A percentile compares a stretch with the other conserved stretches of the same genome.
Conservation (phyloP, 352 stramenopile species). For the Pythium insidiosum region DNA sequence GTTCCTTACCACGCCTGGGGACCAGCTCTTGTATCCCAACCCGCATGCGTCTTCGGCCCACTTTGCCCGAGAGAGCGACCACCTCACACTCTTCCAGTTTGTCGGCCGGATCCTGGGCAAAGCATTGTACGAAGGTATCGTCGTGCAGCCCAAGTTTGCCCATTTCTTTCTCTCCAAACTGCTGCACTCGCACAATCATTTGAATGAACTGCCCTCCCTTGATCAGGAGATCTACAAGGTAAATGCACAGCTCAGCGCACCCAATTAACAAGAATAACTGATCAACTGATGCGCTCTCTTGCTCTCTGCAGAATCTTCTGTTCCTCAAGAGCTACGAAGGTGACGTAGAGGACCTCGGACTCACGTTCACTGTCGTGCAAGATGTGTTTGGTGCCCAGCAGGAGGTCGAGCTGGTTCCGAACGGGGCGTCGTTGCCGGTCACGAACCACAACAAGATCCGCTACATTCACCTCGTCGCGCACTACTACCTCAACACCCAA, state of each 20-base stretch:
- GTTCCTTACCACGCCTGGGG: slow-evolving; percentile 50
- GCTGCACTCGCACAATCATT: slow-evolving; percentile 59
- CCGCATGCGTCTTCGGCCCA: slow-evolving; percentile 83
- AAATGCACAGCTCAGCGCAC: neutral
- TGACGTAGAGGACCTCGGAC: slow-evolving; percentile 84
- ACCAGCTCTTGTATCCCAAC: slow-evolving; percentile 91
- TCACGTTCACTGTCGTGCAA: slow-evolving; percentile 89
- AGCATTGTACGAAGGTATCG: slow-evolving; percentile 94
- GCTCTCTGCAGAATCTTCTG: slow-evolving; percentile 82
- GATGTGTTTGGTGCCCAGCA: slow-evolving; percentile 84
- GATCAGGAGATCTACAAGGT: slow-evolving; percentile 93
- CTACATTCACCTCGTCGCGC: slow-evolving; percentile 94
- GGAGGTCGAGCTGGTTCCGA: slow-evolving; percentile 85
- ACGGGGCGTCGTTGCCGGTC: slow-evolving; percentile 80
- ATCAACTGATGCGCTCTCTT: neutral
- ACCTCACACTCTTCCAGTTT: slow-evolving; percentile 93
- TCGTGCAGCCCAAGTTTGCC: slow-evolving; percentile 94
- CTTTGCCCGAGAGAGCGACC: slow-evolving; percentile 63
- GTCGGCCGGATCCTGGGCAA: slow-evolving; percentile 93
- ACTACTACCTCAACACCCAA: slow-evolving; percentile 94
- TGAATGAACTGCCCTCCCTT: slow-evolving; percentile 89
- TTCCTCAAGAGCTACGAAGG: slow-evolving; percentile 95
- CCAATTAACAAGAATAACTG: too few species aligned
- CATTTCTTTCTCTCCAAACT: slow-evolving; percentile 95
- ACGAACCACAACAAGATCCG: slow-evolving; percentile 91